A percentile compares a stretch with the other conserved stretches of the same genome.
phyloP scores from a whole-genome alignment of 2,329 filamentous ascomycete genomes.

The Beauveria australis region DNA sequence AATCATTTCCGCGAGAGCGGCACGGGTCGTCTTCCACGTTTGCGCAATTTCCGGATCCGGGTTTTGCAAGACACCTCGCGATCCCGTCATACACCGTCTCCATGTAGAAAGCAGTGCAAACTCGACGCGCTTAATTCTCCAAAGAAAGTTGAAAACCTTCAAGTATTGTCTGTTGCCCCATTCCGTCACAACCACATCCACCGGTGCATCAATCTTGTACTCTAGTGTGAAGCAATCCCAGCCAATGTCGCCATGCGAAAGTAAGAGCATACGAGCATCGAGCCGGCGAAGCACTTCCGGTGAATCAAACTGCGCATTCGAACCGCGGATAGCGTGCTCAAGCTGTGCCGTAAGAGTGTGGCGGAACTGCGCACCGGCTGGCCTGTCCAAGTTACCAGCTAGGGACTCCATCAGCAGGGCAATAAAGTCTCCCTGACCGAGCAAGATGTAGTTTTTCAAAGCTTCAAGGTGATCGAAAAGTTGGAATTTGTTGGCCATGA shows the following conservation, averaged over 20 bases:
- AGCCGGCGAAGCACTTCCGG: constrained; percentile 84
- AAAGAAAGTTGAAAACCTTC: constrained; percentile 98
- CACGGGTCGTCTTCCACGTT: constrained; percentile 86
- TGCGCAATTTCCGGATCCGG: constrained; percentile 59
- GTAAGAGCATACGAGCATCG: constrained; percentile 95
- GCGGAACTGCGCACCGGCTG: constrained; percentile 92
- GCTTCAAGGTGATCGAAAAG: constrained; percentile 87
- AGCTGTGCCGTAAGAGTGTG: constrained; percentile 96
- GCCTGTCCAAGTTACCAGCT: constrained; percentile 83
- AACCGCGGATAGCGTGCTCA: constrained; percentile 93
- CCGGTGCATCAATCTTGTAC: constrained; percentile 94
- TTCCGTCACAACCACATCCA: constrained; percentile 94
- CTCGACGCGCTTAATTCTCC: constrained; percentile 96
- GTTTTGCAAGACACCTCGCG: constrained; percentile 78
- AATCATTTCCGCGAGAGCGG: constrained; percentile 92
- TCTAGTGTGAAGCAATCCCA: constrained; percentile 99
- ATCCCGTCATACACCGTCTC: constrained; percentile 92
- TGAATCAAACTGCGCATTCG: constrained; percentile 92
- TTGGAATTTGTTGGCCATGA: constrained; percentile 94
- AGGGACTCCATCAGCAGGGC: constrained; percentile 94
- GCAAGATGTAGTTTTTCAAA: constrained; percentile 86
- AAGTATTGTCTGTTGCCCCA: constrained; percentile 95
- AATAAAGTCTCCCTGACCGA: constrained; percentile 96
- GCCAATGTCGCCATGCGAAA: constrained; percentile 92
- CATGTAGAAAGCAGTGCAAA: constrained; percentile 87